Base-by-base conservation (phyloP, 2,329 filamentous ascomycete species). In the Pseudogymnoascus sp. region DNA sequence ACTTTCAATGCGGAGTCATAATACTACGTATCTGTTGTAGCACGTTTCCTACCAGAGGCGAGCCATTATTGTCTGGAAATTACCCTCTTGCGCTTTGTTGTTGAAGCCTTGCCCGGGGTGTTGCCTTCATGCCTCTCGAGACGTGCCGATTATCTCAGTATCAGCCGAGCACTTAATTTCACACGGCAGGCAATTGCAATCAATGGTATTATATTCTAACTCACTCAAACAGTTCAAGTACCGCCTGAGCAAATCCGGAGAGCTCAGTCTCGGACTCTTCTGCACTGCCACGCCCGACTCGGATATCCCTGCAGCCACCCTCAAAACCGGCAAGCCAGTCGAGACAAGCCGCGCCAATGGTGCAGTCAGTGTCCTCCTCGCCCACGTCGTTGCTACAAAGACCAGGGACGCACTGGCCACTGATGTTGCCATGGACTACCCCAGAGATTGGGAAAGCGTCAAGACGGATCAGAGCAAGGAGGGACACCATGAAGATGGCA, bases 251-350 rank as follows among this genome's bases (percentile, higher is more conserved):
- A 81, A 79, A 69, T 92, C 88, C 71, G 86, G 88, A 39, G 88
- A 92, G 70, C 81, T 96, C 61, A 88, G 84, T 71, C 78, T 92
- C 60, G 92, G 92, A 29, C 76, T 96, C 61, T 96, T 93, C 77
- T 89, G 88, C 66, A 87, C 84, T 11, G 79, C 83, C 11, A 72
- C 77, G 21, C 76, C 80, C 9, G 72, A 72, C 44, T 78, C 79
- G 69, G 72, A 80, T 69, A 75, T 80, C 70, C 69, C 77, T 67
- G 74, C 81, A 60, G 76, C 81, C 64, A 88, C 85, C 63, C 72
- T 82, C 66, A 72, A 77, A 66, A 75, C 76, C 59, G 82, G 84
- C 66, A 76, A 78, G 66, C 78, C 81, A 37, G 79, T 89, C 67
- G 83, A 89, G 72, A 80, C 81, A 65, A 76, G 81, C 70, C 76